Evolutionary conservation across 768 basidiomycete species (phyloP), one percentile per base, ranked within the genome.

Genomic region (Lactarius vividus): DNA sequence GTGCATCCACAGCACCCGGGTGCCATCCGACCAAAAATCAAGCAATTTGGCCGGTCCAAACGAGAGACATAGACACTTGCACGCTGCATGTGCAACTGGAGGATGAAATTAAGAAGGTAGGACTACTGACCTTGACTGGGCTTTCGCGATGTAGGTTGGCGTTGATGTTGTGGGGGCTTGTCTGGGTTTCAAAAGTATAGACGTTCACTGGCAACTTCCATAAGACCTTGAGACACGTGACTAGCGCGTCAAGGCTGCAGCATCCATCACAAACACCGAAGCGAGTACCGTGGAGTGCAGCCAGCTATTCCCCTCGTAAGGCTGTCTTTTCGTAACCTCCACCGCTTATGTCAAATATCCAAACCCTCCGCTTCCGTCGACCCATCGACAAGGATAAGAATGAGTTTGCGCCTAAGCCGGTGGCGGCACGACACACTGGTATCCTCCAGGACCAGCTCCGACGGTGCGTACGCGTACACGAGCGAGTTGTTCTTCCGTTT

Each of bases 371-470:
- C 56, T 77, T 78, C 56, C 73, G 76, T 31, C 69, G 75, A 9
- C 76, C 77, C 26, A 69, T 69, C 13, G 69, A 69, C 33, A 69
- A 72, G 46, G 57, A 69, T 5, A 49, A 69, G 49, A 65, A 71
- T 55, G 63, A 71, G 28, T 67, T 63, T 56, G 70, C 63, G 29
- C 68, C 61, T 10, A 64, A 64, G 42, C 61, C 61, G 20, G 65
- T 72, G 59, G 52, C 72, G 64, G 69, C 75, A 61, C 72, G 87
- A 57, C 87, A 92, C 73, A 77, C 82, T 1, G 88, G 91, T 40
- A 83, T 93, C 58, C 80, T 94, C 29, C 91, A 94, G 75, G 91
- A 94, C 71, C 88, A 89, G 72, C 81, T 92, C 64, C 84, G 91
- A 67, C 85, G 88, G 89, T 87, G 59, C 64, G 76, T 44, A 40